A percentile compares a stretch with the other conserved stretches of the same genome.
These are phyloP conservation scores for Yarrowia alimentaria DNA, from an alignment of 805 yeast genomes.

Conservation along the genomic window DNA sequence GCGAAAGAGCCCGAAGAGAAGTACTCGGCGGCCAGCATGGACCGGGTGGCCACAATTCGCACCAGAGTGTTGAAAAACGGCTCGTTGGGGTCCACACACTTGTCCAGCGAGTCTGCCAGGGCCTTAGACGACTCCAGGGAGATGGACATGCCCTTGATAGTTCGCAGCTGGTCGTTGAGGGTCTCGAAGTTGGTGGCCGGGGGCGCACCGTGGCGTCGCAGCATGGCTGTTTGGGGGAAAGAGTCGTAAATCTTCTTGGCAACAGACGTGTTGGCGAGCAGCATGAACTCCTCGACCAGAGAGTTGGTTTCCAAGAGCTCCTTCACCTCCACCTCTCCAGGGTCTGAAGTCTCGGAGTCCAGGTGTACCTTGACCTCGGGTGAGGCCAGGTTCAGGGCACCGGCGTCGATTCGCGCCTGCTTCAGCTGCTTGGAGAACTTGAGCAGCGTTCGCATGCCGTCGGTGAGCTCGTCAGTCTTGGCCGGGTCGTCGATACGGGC, in stretches of 20 bases:
- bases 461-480: constrained; percentile 78
- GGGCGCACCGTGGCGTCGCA: constrained; percentile 97
- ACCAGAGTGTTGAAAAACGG: constrained; percentile 89
- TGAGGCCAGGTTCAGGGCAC: constrained; percentile 94
- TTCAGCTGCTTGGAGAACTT: constrained; percentile 78
- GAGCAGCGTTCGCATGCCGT: constrained; percentile 82
- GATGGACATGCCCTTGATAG: constrained; percentile 70
- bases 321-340: constrained; percentile 91
- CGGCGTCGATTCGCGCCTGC: constrained; percentile 84
- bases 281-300: constrained; percentile 96
- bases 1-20: constrained; percentile 88
- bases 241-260: constrained; percentile 90
- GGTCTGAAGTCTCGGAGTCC: constrained; percentile 97
- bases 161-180: constrained; percentile 82
- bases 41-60: constrained; percentile 95
- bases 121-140: constrained; percentile 84
- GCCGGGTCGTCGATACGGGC: constrained; percentile 75
- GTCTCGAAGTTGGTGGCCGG: constrained; percentile 90
- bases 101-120: constrained; percentile 88
- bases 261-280: constrained; percentile 93
- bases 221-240: constrained; percentile 97
- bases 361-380: constrained; percentile 97
- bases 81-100: constrained; percentile 78
- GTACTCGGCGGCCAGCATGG: constrained; percentile 99
- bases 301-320: constrained; percentile 87